These are phyloP conservation scores for Neoboletus brunneissimus DNA, from an alignment of 768 basidiomycete species.

Conservation along the genomic window DNA sequence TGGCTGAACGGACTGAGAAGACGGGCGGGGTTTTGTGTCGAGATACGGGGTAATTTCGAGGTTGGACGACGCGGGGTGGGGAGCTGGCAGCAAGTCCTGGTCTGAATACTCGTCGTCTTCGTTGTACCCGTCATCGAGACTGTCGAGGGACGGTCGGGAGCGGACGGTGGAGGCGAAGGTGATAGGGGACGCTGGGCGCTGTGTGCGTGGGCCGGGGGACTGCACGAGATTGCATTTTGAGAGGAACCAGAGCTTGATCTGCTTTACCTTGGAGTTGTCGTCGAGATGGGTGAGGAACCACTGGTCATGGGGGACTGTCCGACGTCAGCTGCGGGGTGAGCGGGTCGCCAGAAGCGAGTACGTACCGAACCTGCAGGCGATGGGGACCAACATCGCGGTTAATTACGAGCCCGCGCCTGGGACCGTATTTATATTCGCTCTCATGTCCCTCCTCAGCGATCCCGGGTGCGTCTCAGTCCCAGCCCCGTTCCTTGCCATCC, in stretches of 20 bases:
- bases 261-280: slow-evolving; percentile 55
- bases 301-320: slow-evolving; percentile 66
- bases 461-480: slow-evolving; percentile 43
- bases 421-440: background rate
- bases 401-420: too few relatives aligned
- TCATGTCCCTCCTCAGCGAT: slow-evolving; percentile 64
- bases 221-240: slow-evolving; percentile 48
- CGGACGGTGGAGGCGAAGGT: slow-evolving; percentile 48
- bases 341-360: slow-evolving; percentile 7
- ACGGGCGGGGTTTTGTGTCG: slow-evolving; percentile 7
- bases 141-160: slow-evolving; percentile 23
- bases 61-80: background rate
- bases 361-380: slow-evolving; percentile 60
- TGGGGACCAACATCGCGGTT: slow-evolving; percentile 32
- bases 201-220: slow-evolving; percentile 25
- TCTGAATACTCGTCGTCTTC: slow-evolving; percentile 37
- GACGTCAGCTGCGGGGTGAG: background rate
- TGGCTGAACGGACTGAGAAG: slow-evolving; percentile 6
- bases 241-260: slow-evolving; percentile 63
- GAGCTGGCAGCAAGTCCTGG: slow-evolving; percentile 16
- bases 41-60: slow-evolving; percentile 7
- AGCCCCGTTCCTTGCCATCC: background rate
- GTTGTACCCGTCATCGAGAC: slow-evolving; percentile 25
- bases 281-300: slow-evolving; percentile 74
- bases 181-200: slow-evolving; percentile 62